A percentile compares a stretch with the other conserved stretches of the same genome.
Conservation (phyloP, 2,329 filamentous ascomycete species). For the Thielaviopsis cerberus region DNA sequence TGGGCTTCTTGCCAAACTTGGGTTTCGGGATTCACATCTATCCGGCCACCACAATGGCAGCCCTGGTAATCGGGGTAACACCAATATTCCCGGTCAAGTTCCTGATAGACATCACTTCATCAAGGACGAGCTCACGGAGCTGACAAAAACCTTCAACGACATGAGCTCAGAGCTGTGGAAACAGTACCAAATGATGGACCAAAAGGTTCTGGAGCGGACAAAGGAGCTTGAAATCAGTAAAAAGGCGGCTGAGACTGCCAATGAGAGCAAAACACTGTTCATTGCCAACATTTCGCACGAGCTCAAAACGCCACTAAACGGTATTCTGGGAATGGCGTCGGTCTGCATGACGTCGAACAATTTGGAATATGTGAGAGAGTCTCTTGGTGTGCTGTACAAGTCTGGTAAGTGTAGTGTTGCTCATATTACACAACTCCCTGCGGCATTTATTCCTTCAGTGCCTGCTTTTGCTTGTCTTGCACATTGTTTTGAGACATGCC, state of each 20-base stretch:
- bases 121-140: conserved; percentile 69
- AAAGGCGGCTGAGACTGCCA: conserved; percentile 81
- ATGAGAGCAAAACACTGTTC: conserved; percentile 92
- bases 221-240: conserved; percentile 75
- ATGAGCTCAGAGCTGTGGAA: conserved; percentile 82
- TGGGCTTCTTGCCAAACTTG: conserved; percentile 12
- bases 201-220: conserved; percentile 67
- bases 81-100: conserved; percentile 74
- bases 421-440: background rate
- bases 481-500: background rate
- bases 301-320: conserved; percentile 85
- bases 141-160: conserved; percentile 73
- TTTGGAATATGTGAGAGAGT: conserved; percentile 57
- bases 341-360: conserved; percentile 88
- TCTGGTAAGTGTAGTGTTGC: conserved; percentile 29
- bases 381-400: conserved; percentile 74
- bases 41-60: conserved; percentile 16
- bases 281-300: conserved; percentile 85
- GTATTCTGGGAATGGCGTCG: conserved; percentile 83
- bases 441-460: background rate
- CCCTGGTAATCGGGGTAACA: conserved; percentile 34
- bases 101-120: conserved; percentile 55
- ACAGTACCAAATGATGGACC: conserved; percentile 69
- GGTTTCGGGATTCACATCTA: conserved; percentile 10
- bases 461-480: background rate